phyloP scores from a whole-genome alignment of 306 rosid species.

The Erythrophleum fordii region DNA sequence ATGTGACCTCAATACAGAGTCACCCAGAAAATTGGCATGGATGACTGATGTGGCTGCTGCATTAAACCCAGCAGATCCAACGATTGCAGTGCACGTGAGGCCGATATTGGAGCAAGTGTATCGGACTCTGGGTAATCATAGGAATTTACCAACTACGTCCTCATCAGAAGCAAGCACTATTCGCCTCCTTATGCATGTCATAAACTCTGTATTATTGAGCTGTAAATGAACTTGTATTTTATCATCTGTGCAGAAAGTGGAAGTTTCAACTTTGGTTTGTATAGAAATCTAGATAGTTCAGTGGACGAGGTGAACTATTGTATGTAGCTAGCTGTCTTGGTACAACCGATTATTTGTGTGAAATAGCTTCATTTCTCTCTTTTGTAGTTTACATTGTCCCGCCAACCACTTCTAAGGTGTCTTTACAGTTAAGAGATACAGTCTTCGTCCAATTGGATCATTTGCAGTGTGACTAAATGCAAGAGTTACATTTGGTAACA shows the following conservation, averaged over 20 bases:
- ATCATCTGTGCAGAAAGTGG: constrained; percentile 40
- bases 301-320: constrained; percentile 36
- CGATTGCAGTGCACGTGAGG: constrained; percentile 53
- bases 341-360: constrained; percentile 41
- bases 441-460: not conserved
- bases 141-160: constrained; percentile 49
- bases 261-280: constrained; percentile 45
- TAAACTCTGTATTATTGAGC: constrained; percentile 66
- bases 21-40: constrained; percentile 65
- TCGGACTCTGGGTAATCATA: constrained; percentile 57
- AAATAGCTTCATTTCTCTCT: constrained; percentile 39
- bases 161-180: constrained; percentile 58
- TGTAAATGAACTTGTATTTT: constrained; percentile 60
- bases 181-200: constrained; percentile 76
- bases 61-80: constrained; percentile 63
- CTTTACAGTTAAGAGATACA: constrained; percentile 2
- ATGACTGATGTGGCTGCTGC: constrained; percentile 71
- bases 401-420: not conserved
- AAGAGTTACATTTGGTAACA: not conserved
- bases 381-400: not conserved
- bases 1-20: constrained; percentile 54
- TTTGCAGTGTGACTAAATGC: no score
- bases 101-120: constrained; percentile 64
- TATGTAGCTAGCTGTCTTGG: constrained; percentile 32
- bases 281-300: constrained; percentile 47